Evolutionary conservation across 2,329 filamentous ascomycete genomes (phyloP).

Genomic region (Cladosporium sp.): DNA sequence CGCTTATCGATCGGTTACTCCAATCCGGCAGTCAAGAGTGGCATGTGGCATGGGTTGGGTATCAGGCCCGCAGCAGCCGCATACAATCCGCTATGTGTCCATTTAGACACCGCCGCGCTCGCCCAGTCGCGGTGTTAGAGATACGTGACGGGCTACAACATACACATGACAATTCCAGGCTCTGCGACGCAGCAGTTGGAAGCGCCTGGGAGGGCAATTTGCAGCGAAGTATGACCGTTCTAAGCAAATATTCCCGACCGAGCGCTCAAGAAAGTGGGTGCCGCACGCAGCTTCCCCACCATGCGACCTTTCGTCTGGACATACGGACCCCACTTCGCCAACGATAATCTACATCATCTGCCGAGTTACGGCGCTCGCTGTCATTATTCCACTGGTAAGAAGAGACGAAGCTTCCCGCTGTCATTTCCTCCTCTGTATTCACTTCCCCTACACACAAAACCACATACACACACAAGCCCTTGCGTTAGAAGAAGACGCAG

Average conservation of each 20-base stretch:
- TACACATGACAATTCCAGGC: neutral
- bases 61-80: slow-evolving; percentile 13
- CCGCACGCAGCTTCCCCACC: slow-evolving; percentile 9
- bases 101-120: slow-evolving; percentile 2
- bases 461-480: neutral
- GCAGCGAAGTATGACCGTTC: slow-evolving; percentile 16
- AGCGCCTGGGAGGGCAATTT: slow-evolving; percentile 11
- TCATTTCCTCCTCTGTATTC: neutral
- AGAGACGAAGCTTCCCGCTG: slow-evolving; percentile 1
- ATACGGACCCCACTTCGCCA: slow-evolving; percentile 13
- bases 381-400: slow-evolving; percentile 10
- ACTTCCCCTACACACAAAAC: neutral
- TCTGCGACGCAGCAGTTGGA: neutral
- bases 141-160: neutral
- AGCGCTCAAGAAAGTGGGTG: neutral
- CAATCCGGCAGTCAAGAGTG: neutral
- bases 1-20: neutral
- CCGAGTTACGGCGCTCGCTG: neutral
- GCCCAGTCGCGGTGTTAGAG: neutral
- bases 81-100: neutral
- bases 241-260: slow-evolving; percentile 14
- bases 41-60: slow-evolving; percentile 1
- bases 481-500: neutral
- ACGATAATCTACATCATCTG: slow-evolving; percentile 17
- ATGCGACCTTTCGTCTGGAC: slow-evolving; percentile 1